Evolutionary conservation across 352 stramenopile species (phyloP).

Genomic region (Aphanomyces invadans): DNA sequence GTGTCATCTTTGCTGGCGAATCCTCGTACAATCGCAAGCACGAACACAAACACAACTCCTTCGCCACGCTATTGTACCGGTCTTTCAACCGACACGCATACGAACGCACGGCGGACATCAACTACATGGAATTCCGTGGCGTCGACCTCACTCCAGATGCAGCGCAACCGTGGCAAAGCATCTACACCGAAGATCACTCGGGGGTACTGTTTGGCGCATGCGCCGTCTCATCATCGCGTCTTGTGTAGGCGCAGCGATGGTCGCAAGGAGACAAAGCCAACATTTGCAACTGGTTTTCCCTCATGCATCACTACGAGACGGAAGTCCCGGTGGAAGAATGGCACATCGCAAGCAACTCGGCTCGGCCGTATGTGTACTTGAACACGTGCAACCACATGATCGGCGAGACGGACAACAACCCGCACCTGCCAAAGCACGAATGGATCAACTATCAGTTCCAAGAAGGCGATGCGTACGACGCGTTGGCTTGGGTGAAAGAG

Average conservation of each 20-base stretch:
- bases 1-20: slow-evolving; percentile 72
- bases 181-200: slow-evolving; percentile 68
- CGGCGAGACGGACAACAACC: slow-evolving; percentile 76
- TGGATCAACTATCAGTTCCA: slow-evolving; percentile 80
- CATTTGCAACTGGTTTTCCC: slow-evolving; percentile 78
- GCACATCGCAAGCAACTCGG: slow-evolving; percentile 33
- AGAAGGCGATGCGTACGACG: slow-evolving; percentile 50
- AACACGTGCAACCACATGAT: slow-evolving; percentile 90
- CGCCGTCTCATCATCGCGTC: not conserved
- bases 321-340: slow-evolving; percentile 48
- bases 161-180: slow-evolving; percentile 42
- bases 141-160: slow-evolving; percentile 48
- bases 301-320: slow-evolving; percentile 80
- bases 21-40: slow-evolving; percentile 77
- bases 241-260: slow-evolving; percentile 47
- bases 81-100: slow-evolving; percentile 81
- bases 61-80: slow-evolving; percentile 73
- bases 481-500: slow-evolving; percentile 67
- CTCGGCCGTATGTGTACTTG: slow-evolving; percentile 69
- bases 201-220: slow-evolving; percentile 28
- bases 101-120: slow-evolving; percentile 84
- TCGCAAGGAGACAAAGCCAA: slow-evolving; percentile 76
- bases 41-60: slow-evolving; percentile 59
- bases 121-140: slow-evolving; percentile 81
- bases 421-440: slow-evolving; percentile 59